Conservation (phyloP, 345 rosid genomes). For the Eucalyptus shirleyi region DNA sequence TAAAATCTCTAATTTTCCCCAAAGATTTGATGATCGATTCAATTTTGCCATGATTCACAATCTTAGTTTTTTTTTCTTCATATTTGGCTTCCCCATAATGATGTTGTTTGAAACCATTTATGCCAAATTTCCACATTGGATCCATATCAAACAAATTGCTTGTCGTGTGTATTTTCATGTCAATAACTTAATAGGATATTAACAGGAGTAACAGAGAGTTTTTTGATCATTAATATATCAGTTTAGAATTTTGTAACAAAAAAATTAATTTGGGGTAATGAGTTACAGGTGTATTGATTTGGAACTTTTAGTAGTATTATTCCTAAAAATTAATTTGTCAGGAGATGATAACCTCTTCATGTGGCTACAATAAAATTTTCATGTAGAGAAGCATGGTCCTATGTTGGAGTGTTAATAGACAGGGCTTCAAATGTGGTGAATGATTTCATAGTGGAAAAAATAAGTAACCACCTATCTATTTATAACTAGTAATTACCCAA, state of each 20-base stretch:
- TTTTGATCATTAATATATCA: neutral
- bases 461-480: neutral
- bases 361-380: neutral
- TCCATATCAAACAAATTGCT: neutral
- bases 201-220: rapidly evolving
- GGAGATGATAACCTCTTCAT: neutral
- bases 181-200: neutral
- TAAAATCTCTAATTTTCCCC: neutral
- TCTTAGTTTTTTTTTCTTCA: neutral
- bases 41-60: neutral
- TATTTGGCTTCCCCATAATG: neutral
- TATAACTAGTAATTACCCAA: neutral
- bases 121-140: neutral
- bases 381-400: neutral
- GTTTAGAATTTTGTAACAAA: neutral
- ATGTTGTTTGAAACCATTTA: neutral
- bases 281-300: no score
- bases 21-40: neutral
- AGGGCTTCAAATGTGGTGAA: neutral
- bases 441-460: neutral
- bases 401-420: neutral
- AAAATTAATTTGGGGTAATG: neutral
- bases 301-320: no score
- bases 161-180: neutral
- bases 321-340: neutral